Base-by-base conservation (phyloP, 345 rosid species). In the Syzygium jambos region DNA sequence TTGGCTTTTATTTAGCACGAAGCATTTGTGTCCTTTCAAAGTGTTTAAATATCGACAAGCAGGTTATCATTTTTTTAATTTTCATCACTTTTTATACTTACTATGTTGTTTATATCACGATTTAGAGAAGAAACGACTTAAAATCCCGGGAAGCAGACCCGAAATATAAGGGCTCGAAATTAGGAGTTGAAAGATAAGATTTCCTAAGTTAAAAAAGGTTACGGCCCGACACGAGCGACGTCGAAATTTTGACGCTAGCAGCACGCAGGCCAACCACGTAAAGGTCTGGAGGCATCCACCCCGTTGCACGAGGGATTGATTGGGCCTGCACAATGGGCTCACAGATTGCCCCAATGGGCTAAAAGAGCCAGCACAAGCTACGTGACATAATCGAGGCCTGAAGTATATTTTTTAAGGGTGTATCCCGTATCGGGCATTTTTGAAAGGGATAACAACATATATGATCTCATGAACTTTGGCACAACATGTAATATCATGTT, bases 401-500 rank as follows among this genome's bases (percentile, higher is more conserved):
- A 68, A 22, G 25, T 11, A 9, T 9, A 7, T 68, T 30, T 68
- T 11, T 68, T 9, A 30, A 30, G 23, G 46, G 0, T 7, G 65
- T 27, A 27, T 5, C 30, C 1, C 7, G 1, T 27, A 30, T 25
- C 30, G 15, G 30, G 5, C 52, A 51, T 51, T 51, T 51, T 13
- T 11, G 4, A 51, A 51, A 51, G 52, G 3, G 52, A 11, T 10
- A 11, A 51, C 11, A 9, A 13, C 29, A 4, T 29, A 59, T 4
- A 25, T 5, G 0, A 59, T 59, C 15, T 59, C 11, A 1, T 59
- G 3, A 59, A 59, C 0, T 59, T 59, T 27, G 12, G 12, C 11
- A 0, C 11, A 27, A 5, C 5, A 1, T 59, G 11, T 3, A 57
- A 57, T 57, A 2, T 57, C 23, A 43, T 43, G 2, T 56, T 55